A percentile compares a stretch with the other conserved stretches of the same genome.
Conservation (phyloP, 306 rosid species). For the Urtica urens region DNA sequence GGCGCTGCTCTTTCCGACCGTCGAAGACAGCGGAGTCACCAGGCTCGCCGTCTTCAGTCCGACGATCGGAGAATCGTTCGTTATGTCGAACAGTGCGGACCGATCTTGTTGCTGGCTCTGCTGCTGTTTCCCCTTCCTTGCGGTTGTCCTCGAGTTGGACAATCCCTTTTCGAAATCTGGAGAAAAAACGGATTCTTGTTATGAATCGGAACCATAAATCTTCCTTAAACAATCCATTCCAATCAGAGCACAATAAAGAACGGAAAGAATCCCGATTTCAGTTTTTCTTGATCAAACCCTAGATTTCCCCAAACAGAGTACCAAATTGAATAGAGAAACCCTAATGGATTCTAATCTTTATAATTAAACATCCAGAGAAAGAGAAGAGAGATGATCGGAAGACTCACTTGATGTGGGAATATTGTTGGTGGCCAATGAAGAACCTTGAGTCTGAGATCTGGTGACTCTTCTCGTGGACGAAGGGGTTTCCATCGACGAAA, state of each 20-base stretch:
- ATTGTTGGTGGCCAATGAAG: constrained; percentile 24
- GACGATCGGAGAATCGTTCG: constrained; percentile 87
- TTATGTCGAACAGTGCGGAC: constrained; percentile 54
- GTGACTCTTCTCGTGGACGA: constrained; percentile 71
- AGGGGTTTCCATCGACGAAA: constrained; percentile 70
- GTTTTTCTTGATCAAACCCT: too few species aligned
- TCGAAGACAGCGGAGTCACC: constrained; percentile 46
- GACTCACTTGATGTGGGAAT: constrained; percentile 56
- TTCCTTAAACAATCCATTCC: too few species aligned
- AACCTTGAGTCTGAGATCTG: constrained; percentile 40
- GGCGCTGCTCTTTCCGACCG: constrained; percentile 31
- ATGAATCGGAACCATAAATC: too few species aligned
- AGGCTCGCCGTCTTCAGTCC: constrained; percentile 49
- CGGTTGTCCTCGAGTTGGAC: constrained; percentile 34
- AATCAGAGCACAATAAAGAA: too few species aligned
- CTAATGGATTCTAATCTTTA: neutral
- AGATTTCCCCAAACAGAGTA: too few species aligned
- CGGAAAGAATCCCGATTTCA: too few species aligned
- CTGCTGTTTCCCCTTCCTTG: constrained; percentile 33
- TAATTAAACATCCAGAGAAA: neutral
- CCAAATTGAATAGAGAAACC: neutral
- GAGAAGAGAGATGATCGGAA: neutral
- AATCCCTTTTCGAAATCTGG: constrained; percentile 41
- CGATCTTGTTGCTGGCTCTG: constrained; percentile 45
- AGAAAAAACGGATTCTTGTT: too few species aligned